These are phyloP conservation scores for Lactarius deliciosus DNA, from an alignment of 768 basidiomycete species.

Conservation along the genomic window DNA sequence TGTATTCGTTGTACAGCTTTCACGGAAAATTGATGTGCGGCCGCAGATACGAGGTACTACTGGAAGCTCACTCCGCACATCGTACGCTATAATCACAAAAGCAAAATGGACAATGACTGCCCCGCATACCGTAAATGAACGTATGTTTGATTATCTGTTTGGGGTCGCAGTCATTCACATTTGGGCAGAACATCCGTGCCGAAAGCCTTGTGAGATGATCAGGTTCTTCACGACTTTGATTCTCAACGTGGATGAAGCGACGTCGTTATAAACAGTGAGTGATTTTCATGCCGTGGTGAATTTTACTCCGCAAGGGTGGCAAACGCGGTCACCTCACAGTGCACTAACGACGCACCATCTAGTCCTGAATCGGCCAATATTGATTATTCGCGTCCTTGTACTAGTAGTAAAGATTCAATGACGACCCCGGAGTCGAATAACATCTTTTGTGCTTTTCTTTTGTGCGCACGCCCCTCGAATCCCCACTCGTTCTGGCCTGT, in stretches of 20 bases:
- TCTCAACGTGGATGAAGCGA: constrained; percentile 61
- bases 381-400: too few species aligned
- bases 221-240: constrained; percentile 65
- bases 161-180: background rate
- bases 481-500: too few species aligned
- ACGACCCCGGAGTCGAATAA: too few species aligned
- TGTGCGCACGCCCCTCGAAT: too few species aligned
- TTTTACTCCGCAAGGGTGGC: too few species aligned
- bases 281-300: background rate
- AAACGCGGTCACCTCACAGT: background rate
- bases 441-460: too few species aligned
- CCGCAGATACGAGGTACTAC: constrained; percentile 26
- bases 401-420: too few species aligned
- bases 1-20: background rate
- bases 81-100: constrained; percentile 30
- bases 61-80: constrained; percentile 28
- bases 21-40: background rate
- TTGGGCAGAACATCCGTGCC: constrained; percentile 45
- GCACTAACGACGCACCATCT: too few species aligned
- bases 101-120: constrained; percentile 39
- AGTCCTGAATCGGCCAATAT: too few species aligned
- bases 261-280: background rate
- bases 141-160: constrained; percentile 39
- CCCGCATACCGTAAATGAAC: constrained; percentile 68
- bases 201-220: constrained; percentile 59